Percentiles rank a stretch among this genome's conserved stretches.
These are phyloP conservation scores for Backusella australiensis DNA, from an alignment of 192 early-diverging fungal species.

Conservation along the genomic window DNA sequence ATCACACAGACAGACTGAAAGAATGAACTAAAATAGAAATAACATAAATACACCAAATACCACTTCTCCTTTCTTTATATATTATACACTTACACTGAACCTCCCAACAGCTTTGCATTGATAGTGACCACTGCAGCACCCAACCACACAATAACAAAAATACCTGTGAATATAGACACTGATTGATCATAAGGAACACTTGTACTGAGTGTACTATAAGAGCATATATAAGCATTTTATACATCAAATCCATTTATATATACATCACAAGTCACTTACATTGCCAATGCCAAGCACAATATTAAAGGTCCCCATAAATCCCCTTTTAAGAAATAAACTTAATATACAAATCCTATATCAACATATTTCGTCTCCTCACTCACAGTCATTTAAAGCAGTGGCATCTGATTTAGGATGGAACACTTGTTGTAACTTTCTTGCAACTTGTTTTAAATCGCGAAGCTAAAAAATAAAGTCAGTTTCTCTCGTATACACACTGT, in stretches of 20 bases:
- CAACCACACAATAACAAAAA: conserved; percentile 94
- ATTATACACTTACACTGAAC: conserved; percentile 66
- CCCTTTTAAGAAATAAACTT: conserved; percentile 61
- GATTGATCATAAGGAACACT: conserved; percentile 78
- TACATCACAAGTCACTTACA: conserved; percentile 48
- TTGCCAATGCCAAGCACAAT: conserved; percentile 87
- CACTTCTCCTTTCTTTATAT: neutral
- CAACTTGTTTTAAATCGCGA: conserved; percentile 71
- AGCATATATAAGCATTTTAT: neutral
- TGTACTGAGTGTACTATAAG: conserved; percentile 70
- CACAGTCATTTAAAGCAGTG: conserved; percentile 76
- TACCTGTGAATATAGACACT: conserved; percentile 83
- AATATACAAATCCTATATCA: conserved; percentile 34
- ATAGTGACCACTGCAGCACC: conserved; percentile 94
- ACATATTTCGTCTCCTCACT: conserved; percentile 3
- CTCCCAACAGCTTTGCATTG: conserved; percentile 94
- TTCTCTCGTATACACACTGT: neutral
- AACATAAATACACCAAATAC: neutral
- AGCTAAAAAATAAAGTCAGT: conserved; percentile 42
- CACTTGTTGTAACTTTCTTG: conserved; percentile 71
- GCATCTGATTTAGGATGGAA: conserved; percentile 60
- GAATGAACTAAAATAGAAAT: conserved; percentile 67
- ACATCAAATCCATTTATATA: neutral
- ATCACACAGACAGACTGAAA: conserved; percentile 96
- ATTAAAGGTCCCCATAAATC: conserved; percentile 96